Conservation (phyloP, 441 rosid species). For the Erodium moschatum region DNA sequence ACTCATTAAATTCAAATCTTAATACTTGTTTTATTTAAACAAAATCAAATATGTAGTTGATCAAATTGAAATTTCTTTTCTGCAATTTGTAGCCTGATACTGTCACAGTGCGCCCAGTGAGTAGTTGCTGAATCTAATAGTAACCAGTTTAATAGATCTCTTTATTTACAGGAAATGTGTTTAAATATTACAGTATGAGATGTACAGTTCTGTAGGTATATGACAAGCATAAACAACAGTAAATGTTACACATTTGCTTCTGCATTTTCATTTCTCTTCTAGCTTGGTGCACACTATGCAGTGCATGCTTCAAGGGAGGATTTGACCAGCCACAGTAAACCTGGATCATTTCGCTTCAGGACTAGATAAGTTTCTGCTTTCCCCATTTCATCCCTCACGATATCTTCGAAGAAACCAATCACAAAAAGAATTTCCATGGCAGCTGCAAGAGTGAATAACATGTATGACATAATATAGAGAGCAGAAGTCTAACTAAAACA, state of each 20-base stretch:
- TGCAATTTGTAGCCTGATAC: too few relatives aligned
- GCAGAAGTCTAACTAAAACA: background rate
- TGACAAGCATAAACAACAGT: background rate
- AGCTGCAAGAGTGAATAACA: conserved; percentile 34
- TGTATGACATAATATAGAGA: background rate
- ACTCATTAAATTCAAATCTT: too few relatives aligned
- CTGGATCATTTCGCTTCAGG: conserved; percentile 81
- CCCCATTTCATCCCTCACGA: conserved; percentile 37
- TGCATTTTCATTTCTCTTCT: background rate
- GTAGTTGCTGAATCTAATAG: too few relatives aligned
- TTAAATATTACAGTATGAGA: background rate
- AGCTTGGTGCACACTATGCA: conserved; percentile 22
- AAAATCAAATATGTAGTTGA: too few relatives aligned
- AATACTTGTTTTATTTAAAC: too few relatives aligned
- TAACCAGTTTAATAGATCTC: too few relatives aligned
- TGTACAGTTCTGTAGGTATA: conserved; percentile 7
- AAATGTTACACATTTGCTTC: conserved; percentile 6
- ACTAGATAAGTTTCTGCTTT: conserved; percentile 52
- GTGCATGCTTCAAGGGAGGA: conserved; percentile 54
- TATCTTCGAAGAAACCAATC: conserved; percentile 74
- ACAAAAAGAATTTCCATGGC: conserved; percentile 65
- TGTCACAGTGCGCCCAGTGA: too few relatives aligned
- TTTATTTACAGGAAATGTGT: background rate
- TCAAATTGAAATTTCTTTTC: too few relatives aligned
- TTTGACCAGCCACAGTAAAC: conserved; percentile 87